Evolutionary conservation across 2,329 filamentous ascomycete species (phyloP), one percentile per base, ranked within the genome.

Genomic region (Botrytis aclada): DNA sequence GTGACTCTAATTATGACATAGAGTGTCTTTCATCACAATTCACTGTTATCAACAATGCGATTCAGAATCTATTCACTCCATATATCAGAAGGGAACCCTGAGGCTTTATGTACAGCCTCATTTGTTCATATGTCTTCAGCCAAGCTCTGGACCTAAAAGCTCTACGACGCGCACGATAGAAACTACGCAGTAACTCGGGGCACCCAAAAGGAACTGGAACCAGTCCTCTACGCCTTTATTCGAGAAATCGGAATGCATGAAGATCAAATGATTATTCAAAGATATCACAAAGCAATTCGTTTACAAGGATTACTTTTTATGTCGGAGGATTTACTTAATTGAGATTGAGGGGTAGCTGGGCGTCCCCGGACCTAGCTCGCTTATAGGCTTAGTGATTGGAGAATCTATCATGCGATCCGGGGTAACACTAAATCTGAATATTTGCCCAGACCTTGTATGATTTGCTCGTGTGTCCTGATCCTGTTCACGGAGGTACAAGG

Each of bases 401-500:
- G 43, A 51, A n/a, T 14, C 10, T n/a, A 65, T 20, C 29, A 14
- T 67, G 64, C 32, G 9, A 54, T 67, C 45, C 22, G 64, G 45
- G 64, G 64, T 54, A 54, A n/a, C 8, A n/a, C 45, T 29, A 29
- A 54, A 29, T 12, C 8, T 29, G 25, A 8, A 22, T 25, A 9
- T 66, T 41, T 54, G 64, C 64, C 64, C 8, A 67, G 18, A n/a
- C 18, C 22, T 20, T 32, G n/a, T 51, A 16, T 22, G 7, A 51
- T 66, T 66, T 66, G 5, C 34, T 66, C 64, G 43, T 65, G 20
- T 66, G 25, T 51, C 8, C 45, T 66, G 14, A 51, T 39, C 25
- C 37, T 66, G 22, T 66, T n/a, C 32, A 66, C 32, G 63, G 63
- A 66, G 37, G 32, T 66, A 66, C 32, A 39, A 29, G 43, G 63